Evolutionary conservation across 75 land plant genomes (phyloP).

Genomic region (Adiantum capillusveneris): DNA sequence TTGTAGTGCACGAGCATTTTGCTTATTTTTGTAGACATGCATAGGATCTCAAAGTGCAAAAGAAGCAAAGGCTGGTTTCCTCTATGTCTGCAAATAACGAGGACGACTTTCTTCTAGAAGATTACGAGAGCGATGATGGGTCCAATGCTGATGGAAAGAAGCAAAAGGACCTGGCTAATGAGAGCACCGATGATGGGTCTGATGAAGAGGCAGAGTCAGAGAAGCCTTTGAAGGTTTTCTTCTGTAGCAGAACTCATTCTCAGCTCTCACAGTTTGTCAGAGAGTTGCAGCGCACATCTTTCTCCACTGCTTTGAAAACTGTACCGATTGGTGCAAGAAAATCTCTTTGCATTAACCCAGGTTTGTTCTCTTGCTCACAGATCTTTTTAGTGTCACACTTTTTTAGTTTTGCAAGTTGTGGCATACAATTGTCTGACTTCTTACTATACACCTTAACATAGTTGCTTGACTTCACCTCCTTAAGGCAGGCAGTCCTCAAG

Average conservation of each 20-base stretch:
- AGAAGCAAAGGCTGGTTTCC: neutral
- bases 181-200: slow-evolving; percentile 58
- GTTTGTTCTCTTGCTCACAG: no score
- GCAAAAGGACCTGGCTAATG: slow-evolving; percentile 15
- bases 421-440: no score
- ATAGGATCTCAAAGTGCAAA: no score
- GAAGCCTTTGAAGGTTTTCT: slow-evolving; percentile 64
- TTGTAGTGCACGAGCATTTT: no score
- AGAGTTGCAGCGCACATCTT: slow-evolving; percentile 74
- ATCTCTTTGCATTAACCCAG: slow-evolving; percentile 79
- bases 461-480: no score
- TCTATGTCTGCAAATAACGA: slow-evolving; percentile 27
- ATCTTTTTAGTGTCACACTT: no score
- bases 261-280: slow-evolving; percentile 90
- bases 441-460: no score
- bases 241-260: slow-evolving; percentile 96
- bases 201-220: slow-evolving; percentile 37
- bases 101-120: slow-evolving; percentile 78
- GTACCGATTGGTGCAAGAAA: slow-evolving; percentile 88
- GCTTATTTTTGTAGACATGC: no score
- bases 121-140: slow-evolving; percentile 75
- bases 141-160: slow-evolving; percentile 14
- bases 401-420: no score
- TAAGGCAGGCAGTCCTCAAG: no score
- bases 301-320: slow-evolving; percentile 48